phyloP scores from a whole-genome alignment of 371 early-diverging fungal genomes.

The Mycotypha africana region DNA sequence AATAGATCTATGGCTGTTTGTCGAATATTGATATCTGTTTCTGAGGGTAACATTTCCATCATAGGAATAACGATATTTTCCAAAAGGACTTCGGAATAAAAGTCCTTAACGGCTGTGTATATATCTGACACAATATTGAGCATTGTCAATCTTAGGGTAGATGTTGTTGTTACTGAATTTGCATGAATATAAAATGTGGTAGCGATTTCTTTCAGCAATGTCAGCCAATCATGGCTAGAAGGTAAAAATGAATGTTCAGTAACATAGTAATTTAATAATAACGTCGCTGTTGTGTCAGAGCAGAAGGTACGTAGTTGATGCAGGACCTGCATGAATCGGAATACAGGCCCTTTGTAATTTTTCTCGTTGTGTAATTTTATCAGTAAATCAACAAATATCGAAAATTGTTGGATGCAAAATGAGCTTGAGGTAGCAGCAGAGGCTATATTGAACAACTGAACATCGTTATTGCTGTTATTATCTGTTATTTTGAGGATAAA shows the following conservation, averaged over 20 bases:
- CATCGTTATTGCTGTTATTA: constrained; percentile 11
- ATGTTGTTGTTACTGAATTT: constrained; percentile 10
- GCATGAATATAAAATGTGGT: constrained; percentile 51
- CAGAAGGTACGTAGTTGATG: constrained; percentile 50
- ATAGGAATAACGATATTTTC: constrained; percentile 52
- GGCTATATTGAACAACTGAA: constrained; percentile 7
- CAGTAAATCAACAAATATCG: constrained; percentile 22
- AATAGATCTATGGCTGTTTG: constrained; percentile 47
- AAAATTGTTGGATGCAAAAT: constrained; percentile 16
- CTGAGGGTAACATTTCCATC: constrained; percentile 46
- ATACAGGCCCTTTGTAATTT: constrained; percentile 34
- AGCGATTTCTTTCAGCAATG: constrained; percentile 46
- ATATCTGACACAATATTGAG: constrained; percentile 52
- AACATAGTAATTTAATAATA: constrained; percentile 56
- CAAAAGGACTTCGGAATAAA: constrained; percentile 47
- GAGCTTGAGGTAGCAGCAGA: neutral
- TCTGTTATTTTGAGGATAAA: constrained; percentile 20
- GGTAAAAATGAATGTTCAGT: constrained; percentile 59
- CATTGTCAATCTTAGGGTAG: constrained; percentile 40
- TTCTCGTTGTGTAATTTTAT: constrained; percentile 15
- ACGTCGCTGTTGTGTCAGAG: constrained; percentile 49
- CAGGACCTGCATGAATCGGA: constrained; percentile 54
- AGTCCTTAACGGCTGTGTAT: constrained; percentile 52
- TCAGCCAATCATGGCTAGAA: constrained; percentile 59
- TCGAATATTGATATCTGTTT: constrained; percentile 45